phyloP scores from a whole-genome alignment of 2,329 filamentous ascomycete genomes.

The Diaporthe vaccinii region DNA sequence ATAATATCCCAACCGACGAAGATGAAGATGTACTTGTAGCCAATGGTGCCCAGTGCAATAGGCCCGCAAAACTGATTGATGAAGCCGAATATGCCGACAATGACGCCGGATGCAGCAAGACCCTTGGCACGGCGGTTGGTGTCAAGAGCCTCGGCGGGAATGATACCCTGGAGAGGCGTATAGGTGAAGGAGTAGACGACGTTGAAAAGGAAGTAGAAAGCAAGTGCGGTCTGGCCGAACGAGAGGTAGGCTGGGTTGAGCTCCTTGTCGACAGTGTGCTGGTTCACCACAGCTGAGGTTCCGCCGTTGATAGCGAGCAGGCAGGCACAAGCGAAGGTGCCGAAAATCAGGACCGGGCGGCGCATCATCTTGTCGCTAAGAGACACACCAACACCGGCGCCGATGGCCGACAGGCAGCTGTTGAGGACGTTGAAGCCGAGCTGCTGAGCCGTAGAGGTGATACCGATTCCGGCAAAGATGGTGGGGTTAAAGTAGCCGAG shows the following conservation, averaged over 20 bases:
- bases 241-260: conserved; percentile 47
- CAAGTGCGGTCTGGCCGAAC: conserved; percentile 59
- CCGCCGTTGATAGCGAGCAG: conserved; percentile 61
- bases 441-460: conserved; percentile 53
- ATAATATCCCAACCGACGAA: conserved; percentile 63
- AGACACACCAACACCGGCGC: conserved; percentile 58
- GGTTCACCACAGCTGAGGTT: conserved; percentile 55
- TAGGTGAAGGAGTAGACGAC: conserved; percentile 64
- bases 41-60: conserved; percentile 59
- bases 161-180: conserved; percentile 62
- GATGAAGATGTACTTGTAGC: conserved; percentile 59
- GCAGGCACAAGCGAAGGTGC: conserved; percentile 58
- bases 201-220: conserved; percentile 65
- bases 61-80: conserved; percentile 63
- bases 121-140: conserved; percentile 64
- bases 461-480: conserved; percentile 58
- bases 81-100: conserved; percentile 60
- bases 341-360: conserved; percentile 59
- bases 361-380: conserved; percentile 62
- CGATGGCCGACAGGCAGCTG: conserved; percentile 59
- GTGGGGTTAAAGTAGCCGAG: conserved; percentile 65
- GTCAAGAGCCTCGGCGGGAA: conserved; percentile 62
- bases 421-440: conserved; percentile 61
- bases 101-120: conserved; percentile 58
- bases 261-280: conserved; percentile 45